A percentile compares a stretch with the other conserved stretches of the same genome.
phyloP scores from a whole-genome alignment of 2,329 filamentous ascomycete genomes.

The Diaporthe australafricana region DNA sequence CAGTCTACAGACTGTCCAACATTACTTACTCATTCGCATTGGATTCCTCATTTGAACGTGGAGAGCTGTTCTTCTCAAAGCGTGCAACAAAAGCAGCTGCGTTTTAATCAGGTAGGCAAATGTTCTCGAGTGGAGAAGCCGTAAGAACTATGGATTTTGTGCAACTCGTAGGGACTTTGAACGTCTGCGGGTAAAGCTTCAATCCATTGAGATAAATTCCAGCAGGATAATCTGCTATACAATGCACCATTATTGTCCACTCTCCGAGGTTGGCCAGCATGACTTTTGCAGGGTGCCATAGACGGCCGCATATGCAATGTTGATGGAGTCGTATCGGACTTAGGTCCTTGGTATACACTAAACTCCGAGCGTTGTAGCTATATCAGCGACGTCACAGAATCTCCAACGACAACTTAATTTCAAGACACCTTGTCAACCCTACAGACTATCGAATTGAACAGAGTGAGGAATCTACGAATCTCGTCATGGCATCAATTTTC shows the following conservation, averaged over 20 bases:
- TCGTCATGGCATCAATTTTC: conserved; percentile 53
- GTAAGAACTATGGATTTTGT: no score
- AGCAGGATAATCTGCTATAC: background rate
- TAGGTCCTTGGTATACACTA: conserved; percentile 15
- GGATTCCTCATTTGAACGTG: no score
- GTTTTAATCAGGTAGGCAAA: no score
- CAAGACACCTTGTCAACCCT: background rate
- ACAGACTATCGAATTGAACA: background rate
- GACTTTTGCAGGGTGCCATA: background rate
- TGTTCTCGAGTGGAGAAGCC: no score
- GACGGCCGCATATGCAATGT: background rate
- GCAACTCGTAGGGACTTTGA: no score
- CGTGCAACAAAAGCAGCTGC: no score
- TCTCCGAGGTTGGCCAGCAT: background rate
- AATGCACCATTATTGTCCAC: background rate
- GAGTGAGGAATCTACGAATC: background rate
- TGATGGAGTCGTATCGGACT: conserved; percentile 19
- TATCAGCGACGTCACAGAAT: conserved; percentile 30
- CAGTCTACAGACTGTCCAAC: no score
- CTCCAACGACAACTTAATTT: background rate
- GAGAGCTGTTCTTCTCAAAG: no score
- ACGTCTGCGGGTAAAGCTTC: no score
- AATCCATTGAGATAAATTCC: no score
- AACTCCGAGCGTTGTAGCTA: background rate
- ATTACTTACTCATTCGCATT: no score